Conservation (phyloP, 805 yeast genomes). For the Komagataella mondaviorum region DNA sequence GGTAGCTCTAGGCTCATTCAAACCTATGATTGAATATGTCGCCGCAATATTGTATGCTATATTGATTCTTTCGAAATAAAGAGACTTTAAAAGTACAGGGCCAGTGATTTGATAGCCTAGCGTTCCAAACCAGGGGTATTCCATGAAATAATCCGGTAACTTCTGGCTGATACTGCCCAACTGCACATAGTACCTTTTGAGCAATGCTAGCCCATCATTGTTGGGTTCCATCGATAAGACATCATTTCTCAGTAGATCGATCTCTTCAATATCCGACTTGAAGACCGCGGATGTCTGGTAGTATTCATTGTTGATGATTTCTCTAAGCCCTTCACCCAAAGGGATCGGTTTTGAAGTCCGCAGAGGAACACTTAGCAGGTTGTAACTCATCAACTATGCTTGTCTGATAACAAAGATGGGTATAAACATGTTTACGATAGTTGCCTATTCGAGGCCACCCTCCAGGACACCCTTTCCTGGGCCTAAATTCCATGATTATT, state of each 20-base stretch:
- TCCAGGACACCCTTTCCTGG: background rate
- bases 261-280: conserved; percentile 18
- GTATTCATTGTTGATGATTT: conserved; percentile 25
- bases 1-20: conserved; percentile 25
- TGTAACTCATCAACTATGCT: conserved; percentile 7
- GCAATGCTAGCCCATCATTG: conserved; percentile 19
- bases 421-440: too few species aligned
- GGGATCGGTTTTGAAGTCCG: conserved; percentile 20
- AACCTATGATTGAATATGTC: conserved; percentile 42
- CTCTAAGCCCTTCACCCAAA: conserved; percentile 17
- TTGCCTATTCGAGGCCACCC: background rate
- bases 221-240: conserved; percentile 16
- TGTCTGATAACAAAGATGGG: background rate
- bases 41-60: conserved; percentile 60
- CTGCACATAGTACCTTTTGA: conserved; percentile 33
- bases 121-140: conserved; percentile 65
- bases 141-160: conserved; percentile 49
- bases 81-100: conserved; percentile 29
- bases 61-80: conserved; percentile 48
- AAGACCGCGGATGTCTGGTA: conserved; percentile 20
- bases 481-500: background rate
- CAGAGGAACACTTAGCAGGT: conserved; percentile 25
- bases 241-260: conserved; percentile 30
- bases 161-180: conserved; percentile 31
- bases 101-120: conserved; percentile 41